Evolutionary conservation across 345 rosid species (phyloP).

Genomic region (Turritis glabra): DNA sequence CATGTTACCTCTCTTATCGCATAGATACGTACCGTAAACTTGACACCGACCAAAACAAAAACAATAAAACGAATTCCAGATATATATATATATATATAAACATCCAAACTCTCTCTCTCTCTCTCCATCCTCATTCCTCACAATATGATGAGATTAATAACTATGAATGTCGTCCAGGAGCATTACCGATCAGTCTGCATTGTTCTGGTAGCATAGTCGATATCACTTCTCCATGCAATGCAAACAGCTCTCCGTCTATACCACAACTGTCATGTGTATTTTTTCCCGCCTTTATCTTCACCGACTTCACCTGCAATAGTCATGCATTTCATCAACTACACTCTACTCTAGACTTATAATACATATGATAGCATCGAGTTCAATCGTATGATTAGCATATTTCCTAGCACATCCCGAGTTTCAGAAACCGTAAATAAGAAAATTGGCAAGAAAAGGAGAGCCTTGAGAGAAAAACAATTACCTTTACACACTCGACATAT

Average conservation of each 20-base stretch:
- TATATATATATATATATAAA: constrained; percentile 23
- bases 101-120: constrained; percentile 21
- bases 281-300: constrained; percentile 78
- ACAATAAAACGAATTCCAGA: neutral
- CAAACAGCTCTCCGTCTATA: constrained; percentile 89
- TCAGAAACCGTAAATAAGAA: neutral
- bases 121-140: constrained; percentile 13
- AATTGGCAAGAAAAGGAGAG: neutral
- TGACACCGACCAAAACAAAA: constrained; percentile 21
- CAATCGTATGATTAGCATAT: neutral
- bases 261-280: constrained; percentile 85
- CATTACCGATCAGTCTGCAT: constrained; percentile 85
- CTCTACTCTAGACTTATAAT: neutral
- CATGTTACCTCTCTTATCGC: constrained; percentile 21
- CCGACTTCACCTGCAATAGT: constrained; percentile 76
- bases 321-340: constrained; percentile 1
- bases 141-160: constrained; percentile 26
- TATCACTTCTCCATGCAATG: constrained; percentile 78
- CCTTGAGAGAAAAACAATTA: constrained; percentile 22
- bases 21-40: constrained; percentile 15
- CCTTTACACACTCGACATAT: constrained; percentile 95
- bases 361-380: neutral
- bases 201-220: constrained; percentile 90
- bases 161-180: constrained; percentile 46
- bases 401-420: neutral